These are phyloP conservation scores for Beauveria rudraprayagi DNA, from an alignment of 2,329 filamentous ascomycete genomes.

Conservation along the genomic window DNA sequence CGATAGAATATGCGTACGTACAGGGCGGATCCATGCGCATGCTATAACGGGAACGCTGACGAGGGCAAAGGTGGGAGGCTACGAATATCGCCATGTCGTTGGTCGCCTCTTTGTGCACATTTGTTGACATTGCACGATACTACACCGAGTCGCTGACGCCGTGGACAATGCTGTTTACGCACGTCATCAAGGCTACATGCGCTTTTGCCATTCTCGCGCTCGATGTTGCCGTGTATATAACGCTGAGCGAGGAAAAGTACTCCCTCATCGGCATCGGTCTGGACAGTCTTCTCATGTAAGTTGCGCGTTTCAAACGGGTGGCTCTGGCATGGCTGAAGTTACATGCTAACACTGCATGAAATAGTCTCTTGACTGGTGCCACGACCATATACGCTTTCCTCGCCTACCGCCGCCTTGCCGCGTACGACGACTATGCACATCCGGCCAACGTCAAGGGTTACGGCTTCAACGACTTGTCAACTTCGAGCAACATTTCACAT, in stretches of 20 bases:
- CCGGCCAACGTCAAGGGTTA: conserved; percentile 41
- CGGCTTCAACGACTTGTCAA: conserved; percentile 33
- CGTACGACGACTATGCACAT: conserved; percentile 43
- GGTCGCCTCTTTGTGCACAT: conserved; percentile 37
- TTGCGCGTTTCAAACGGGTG: no score
- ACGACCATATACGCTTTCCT: conserved; percentile 39
- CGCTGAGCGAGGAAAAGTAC: conserved; percentile 37
- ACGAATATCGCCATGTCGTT: conserved; percentile 43
- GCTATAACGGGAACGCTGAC: conserved; percentile 18
- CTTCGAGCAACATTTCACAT: conserved; percentile 19
- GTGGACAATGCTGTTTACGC: conserved; percentile 44
- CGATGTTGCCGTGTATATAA: conserved; percentile 43
- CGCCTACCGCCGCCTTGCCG: conserved; percentile 38
- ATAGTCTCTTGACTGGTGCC: conserved; percentile 34
- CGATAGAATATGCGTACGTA: conserved; percentile 44
- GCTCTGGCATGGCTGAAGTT: no score
- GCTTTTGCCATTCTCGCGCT: conserved; percentile 39
- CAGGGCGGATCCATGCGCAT: neutral
- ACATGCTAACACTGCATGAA: conserved; percentile 4
- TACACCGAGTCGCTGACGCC: conserved; percentile 45
- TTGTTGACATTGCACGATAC: conserved; percentile 39
- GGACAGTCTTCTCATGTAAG: conserved; percentile 42
- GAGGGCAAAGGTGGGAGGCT: conserved; percentile 37
- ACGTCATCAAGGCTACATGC: conserved; percentile 41
- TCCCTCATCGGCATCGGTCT: conserved; percentile 40